A percentile compares a stretch with the other conserved stretches of the same genome.
Evolutionary conservation across 768 basidiomycete species (phyloP).

Genomic region (Dioszegia hungarica): DNA sequence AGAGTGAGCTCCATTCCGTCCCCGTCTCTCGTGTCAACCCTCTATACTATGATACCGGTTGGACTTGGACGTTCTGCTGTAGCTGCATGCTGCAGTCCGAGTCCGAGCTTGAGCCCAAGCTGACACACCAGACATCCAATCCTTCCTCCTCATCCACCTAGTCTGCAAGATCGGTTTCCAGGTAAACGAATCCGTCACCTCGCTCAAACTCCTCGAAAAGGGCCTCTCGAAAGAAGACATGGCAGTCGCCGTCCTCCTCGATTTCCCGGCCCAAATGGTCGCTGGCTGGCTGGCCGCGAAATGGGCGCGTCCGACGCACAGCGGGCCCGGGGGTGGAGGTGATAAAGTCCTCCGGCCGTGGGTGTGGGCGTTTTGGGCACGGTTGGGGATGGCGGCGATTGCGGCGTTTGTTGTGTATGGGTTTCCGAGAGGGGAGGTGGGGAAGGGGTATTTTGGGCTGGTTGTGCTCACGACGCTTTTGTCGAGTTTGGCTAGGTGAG

Average conservation of each 20-base stretch:
- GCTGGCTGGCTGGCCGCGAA: conserved; percentile 91
- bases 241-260: conserved; percentile 88
- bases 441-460: conserved; percentile 65
- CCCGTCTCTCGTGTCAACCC: not conserved
- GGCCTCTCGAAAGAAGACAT: conserved; percentile 92
- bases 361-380: conserved; percentile 86
- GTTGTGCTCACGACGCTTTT: conserved; percentile 76
- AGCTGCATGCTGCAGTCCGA: too few species aligned
- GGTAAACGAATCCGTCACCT: conserved; percentile 84
- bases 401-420: conserved; percentile 72
- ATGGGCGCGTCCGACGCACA: conserved; percentile 64
- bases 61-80: too few species aligned
- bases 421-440: conserved; percentile 61
- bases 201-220: conserved; percentile 92
- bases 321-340: not conserved
- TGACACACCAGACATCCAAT: conserved; percentile 68
- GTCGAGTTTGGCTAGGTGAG: conserved; percentile 79
- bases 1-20: conserved; percentile 57
- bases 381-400: conserved; percentile 66
- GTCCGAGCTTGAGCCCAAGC: not conserved
- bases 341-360: conserved; percentile 55
- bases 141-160: conserved; percentile 76
- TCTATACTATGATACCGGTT: too few species aligned
- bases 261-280: conserved; percentile 94
- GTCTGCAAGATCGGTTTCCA: conserved; percentile 92